Evolutionary conservation across 2,329 filamentous ascomycete genomes (phyloP), one percentile per base, ranked within the genome.

Genomic region (Aspergillus jensenii): DNA sequence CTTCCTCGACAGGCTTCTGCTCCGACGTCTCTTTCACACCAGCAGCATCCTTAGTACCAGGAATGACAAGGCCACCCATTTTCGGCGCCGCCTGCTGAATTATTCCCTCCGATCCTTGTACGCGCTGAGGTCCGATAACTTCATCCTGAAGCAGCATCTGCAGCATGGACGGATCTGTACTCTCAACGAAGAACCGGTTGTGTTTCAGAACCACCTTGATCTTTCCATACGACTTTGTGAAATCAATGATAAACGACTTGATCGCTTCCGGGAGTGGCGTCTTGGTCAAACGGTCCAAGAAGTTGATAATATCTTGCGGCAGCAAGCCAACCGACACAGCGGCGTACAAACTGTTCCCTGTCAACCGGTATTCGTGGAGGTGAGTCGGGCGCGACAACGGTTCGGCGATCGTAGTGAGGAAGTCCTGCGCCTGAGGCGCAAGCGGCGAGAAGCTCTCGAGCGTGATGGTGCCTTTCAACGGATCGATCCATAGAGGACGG

Each of bases 201-300:
- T 97, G 90, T 74, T 96, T 96, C 62, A 98, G 76, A 45, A 98
- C 95, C 53, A 98, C 85, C 74, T 96, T 95, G 55, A 97, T 92
- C 76, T 97, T 98, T 63, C 95, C 95, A 71, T 95, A 98, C 52
- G 90, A 95, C 63, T 90, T 87, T 6, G 92, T 96, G 62, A 91
- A 95, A 60, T 87, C 87, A 64, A 93, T 81, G 63, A 89, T 93
- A 73, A 93, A 97, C 8, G 85, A 80, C 60, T 87, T 84, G 60
- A 98, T 90, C 48, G 87, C 85, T n/a, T 90, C 84, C 0, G 93
- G 92, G 12, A 98, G 80, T 7, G 90, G 87, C 2, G 90, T 96
- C 78, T 98, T 98, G 17, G 92, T 91, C 65, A 97, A 89, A 39
- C 89, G 85, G 66, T 97, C 91, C 51, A 98, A 81, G 39, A 92